Percentiles rank a stretch among this genome's conserved stretches.
phyloP scores from a whole-genome alignment of 345 rosid species.

The Acer yangbiense region DNA sequence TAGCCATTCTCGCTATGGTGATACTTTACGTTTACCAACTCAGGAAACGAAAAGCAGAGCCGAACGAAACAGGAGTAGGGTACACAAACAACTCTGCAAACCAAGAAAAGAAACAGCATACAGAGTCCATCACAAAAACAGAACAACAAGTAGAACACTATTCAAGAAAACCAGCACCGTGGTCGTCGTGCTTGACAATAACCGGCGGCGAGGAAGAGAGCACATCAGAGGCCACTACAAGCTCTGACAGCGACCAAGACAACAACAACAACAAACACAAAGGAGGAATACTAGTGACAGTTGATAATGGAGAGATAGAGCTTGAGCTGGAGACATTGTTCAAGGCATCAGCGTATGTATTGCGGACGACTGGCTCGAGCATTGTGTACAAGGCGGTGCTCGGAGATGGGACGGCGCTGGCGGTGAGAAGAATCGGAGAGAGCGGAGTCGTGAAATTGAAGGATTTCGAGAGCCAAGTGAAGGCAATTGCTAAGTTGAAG shows the following conservation, averaged over 20 bases:
- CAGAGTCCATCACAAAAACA: conserved; percentile 26
- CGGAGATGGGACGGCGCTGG: conserved; percentile 61
- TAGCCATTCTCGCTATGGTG: conserved; percentile 56
- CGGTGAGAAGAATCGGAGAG: conserved; percentile 91
- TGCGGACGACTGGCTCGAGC: conserved; percentile 64
- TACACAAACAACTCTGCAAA: conserved; percentile 20
- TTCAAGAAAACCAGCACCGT: conserved; percentile 35
- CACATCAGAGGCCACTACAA: conserved; percentile 46
- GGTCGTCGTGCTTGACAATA: conserved; percentile 64
- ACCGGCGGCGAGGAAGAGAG: conserved; percentile 45
- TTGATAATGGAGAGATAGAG: conserved; percentile 64
- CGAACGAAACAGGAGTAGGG: not conserved
- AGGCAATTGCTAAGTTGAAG: conserved; percentile 57
- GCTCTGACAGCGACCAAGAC: conserved; percentile 65
- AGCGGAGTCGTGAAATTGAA: conserved; percentile 48
- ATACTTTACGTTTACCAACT: conserved; percentile 68
- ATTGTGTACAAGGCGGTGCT: conserved; percentile 91
- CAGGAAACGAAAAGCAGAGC: conserved; percentile 47
- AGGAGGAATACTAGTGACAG: conserved; percentile 56
- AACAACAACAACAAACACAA: conserved; percentile 24
- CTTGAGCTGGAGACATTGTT: conserved; percentile 74
- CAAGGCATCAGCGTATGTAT: conserved; percentile 79
- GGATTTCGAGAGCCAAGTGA: conserved; percentile 76
- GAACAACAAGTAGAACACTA: conserved; percentile 9
- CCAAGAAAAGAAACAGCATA: conserved; percentile 29